Evolutionary conservation across 345 rosid genomes (phyloP).

Genomic region (Pistacia integerrima): DNA sequence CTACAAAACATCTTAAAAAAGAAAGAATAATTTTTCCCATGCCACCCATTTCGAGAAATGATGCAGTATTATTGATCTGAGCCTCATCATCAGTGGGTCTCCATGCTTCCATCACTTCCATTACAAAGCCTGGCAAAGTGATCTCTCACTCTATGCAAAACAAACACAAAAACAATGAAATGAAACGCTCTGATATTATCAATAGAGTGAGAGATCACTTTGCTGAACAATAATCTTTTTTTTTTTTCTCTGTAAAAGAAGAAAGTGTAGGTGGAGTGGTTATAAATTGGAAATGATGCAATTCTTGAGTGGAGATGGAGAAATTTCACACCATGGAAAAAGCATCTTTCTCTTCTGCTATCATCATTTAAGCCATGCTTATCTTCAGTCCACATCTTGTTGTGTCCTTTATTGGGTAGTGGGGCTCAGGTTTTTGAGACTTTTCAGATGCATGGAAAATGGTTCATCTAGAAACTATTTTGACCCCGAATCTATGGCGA

Average conservation of each 20-base stretch:
- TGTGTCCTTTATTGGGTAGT: background rate
- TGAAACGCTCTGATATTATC: no score
- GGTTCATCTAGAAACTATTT: background rate
- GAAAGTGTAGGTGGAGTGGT: background rate
- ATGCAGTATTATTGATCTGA: background rate
- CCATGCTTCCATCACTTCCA: background rate
- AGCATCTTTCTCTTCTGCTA: background rate
- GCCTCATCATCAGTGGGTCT: background rate
- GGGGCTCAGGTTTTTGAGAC: background rate
- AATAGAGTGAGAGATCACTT: no score
- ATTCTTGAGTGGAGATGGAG: background rate
- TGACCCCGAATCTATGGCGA: background rate
- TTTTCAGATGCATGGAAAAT: background rate
- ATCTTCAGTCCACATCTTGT: background rate
- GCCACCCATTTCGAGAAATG: slow-evolving; percentile 6
- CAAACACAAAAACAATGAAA: background rate
- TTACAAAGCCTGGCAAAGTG: background rate
- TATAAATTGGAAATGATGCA: background rate
- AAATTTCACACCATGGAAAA: background rate
- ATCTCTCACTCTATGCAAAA: background rate
- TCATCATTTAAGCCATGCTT: background rate
- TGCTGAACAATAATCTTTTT: no score
- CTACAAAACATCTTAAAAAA: background rate
- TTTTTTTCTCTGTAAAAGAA: no score
- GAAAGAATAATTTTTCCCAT: background rate